These are phyloP conservation scores for Suillus subaureus DNA, from an alignment of 768 basidiomycete species.

Conservation along the genomic window DNA sequence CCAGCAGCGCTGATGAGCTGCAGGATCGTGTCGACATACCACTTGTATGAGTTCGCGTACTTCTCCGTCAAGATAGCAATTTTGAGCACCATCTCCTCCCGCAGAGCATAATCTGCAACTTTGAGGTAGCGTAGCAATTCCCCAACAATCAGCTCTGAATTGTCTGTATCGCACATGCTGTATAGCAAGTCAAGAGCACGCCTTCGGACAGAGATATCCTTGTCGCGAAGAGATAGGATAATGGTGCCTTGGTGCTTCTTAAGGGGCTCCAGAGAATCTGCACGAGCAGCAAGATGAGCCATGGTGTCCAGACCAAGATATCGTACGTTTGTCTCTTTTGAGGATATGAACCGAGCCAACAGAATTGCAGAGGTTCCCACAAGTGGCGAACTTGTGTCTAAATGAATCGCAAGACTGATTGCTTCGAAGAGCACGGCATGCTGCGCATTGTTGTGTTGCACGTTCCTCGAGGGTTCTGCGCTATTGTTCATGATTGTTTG, in stretches of 20 bases:
- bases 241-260: conserved; percentile 97
- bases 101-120: conserved; percentile 94
- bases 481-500: conserved; percentile 90
- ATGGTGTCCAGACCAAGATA: conserved; percentile 98
- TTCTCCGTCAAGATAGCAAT: conserved; percentile 99
- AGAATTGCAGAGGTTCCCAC: conserved; percentile 88
- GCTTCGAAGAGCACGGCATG: conserved; percentile 99
- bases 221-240: conserved; percentile 91
- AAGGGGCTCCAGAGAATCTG: conserved; percentile 88
- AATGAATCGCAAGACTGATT: conserved; percentile 93
- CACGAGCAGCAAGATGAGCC: conserved; percentile 95
- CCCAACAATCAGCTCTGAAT: conserved; percentile 94
- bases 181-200: conserved; percentile 95
- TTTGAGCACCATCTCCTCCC: conserved; percentile 99
- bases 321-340: conserved; percentile 97
- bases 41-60: conserved; percentile 96
- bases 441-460: conserved; percentile 98
- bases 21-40: conserved; percentile 98
- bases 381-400: conserved; percentile 88
- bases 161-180: conserved; percentile 99
- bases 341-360: conserved; percentile 93
- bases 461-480: conserved; percentile 88
- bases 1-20: conserved; percentile 96
- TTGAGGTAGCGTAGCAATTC: conserved; percentile 92
- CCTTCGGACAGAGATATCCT: conserved; percentile 94